These are phyloP conservation scores for Backusella westeae DNA, from an alignment of 192 early-diverging fungal genomes.

Conservation along the genomic window DNA sequence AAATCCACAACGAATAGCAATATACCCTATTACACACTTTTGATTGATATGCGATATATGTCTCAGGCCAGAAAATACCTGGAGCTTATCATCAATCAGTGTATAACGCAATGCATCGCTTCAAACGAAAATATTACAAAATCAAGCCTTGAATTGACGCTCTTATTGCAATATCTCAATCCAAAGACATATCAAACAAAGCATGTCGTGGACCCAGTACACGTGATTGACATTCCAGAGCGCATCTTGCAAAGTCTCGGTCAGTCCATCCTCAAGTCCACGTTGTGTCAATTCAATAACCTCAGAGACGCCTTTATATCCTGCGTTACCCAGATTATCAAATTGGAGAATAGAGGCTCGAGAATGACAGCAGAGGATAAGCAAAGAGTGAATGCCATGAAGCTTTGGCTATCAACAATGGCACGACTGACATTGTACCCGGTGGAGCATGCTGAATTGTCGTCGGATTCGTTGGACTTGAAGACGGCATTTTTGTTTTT, in stretches of 20 bases:
- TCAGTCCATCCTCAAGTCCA: background rate
- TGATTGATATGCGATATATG: constrained; percentile 16
- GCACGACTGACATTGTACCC: constrained; percentile 17
- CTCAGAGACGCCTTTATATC: background rate
- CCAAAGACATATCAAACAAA: constrained; percentile 14
- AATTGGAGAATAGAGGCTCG: constrained; percentile 11
- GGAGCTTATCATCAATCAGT: constrained; percentile 6
- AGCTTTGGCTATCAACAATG: constrained; percentile 28
- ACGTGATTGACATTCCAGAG: constrained; percentile 5
- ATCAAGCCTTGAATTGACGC: constrained; percentile 8
- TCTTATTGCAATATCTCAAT: constrained; percentile 24
- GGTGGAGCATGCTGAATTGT: constrained; percentile 12
- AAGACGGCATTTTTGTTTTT: background rate
- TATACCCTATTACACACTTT: constrained; percentile 7
- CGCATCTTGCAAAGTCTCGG: constrained; percentile 6
- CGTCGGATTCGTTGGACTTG: background rate
- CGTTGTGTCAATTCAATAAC: background rate
- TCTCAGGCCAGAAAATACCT: constrained; percentile 7
- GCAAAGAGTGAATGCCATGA: constrained; percentile 17
- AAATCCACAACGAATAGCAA: background rate
- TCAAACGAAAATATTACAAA: background rate
- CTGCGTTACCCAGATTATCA: constrained; percentile 1
- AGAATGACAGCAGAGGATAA: background rate
- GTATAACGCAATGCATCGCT: background rate
- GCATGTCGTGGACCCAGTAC: background rate